phyloP scores from a whole-genome alignment of 78 protist genomes.

The Protostelium mycophagum region DNA sequence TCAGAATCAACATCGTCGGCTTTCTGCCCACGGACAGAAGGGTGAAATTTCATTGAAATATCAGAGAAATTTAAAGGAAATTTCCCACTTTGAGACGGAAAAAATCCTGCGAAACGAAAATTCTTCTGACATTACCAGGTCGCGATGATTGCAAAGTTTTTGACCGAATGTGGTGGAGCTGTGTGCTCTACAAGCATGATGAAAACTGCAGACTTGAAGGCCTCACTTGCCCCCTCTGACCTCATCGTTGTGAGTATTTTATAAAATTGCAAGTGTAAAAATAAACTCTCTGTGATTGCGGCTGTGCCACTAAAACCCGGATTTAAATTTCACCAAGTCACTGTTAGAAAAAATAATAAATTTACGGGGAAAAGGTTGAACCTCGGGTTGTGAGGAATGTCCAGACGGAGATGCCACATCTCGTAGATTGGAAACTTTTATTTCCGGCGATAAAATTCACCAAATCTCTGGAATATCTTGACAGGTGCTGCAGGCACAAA shows the following conservation, averaged over 20 bases:
- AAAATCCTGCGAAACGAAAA: neutral
- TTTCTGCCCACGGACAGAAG: neutral
- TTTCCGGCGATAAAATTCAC: neutral
- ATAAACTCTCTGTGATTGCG: too few relatives aligned
- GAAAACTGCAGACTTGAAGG: neutral
- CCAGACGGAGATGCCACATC: neutral
- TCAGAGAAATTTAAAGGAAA: too few relatives aligned
- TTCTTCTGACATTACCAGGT: neutral
- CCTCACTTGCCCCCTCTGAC: neutral
- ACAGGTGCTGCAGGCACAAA: neutral
- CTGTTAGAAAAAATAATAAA: too few relatives aligned
- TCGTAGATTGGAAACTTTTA: neutral
- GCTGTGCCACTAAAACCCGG: too few relatives aligned
- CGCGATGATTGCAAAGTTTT: neutral
- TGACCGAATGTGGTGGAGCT: neutral
- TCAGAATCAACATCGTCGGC: neutral
- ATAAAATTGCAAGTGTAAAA: too few relatives aligned
- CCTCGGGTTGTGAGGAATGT: neutral
- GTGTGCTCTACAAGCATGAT: neutral
- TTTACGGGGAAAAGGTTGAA: neutral
- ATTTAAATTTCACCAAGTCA: too few relatives aligned
- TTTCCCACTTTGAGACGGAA: too few relatives aligned
- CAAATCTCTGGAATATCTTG: neutral
- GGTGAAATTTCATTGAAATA: too few relatives aligned
- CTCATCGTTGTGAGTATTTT: neutral